Evolutionary conservation across 257 asterid species (phyloP), one percentile per base, ranked within the genome.

Genomic region (Rehmannia glutinosa): DNA sequence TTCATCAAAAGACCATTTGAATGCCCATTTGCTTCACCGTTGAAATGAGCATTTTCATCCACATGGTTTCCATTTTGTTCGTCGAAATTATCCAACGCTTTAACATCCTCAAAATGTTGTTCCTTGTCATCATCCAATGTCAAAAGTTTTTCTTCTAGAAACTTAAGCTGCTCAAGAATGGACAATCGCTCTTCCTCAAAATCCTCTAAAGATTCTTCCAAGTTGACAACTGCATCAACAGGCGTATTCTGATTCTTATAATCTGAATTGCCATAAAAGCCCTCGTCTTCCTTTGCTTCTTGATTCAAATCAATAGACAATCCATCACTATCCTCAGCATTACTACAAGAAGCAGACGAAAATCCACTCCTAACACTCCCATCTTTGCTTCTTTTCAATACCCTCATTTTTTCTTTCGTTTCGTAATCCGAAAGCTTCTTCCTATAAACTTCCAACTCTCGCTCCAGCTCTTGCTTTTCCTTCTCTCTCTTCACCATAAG

Each of bases 401-500:
- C 19, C 81, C 86, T 76, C 66, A 74, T 12, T 76, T 75, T 90
- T 42, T 88, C 97, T 66, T 62, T 90, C 8, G 78, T 63, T 58
- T 90, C 97, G 52, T 84, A 86, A 16, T 90, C 95, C 54, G 77
- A 58, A 39, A 87, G 61, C 81, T 80, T 90, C 83, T 81, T 87
- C 78, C 94, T 82, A 42, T 77, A 84, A 0, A 66, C 71, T 72
- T 88, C 97, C 42, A 94, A 66, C 81, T 84, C 97, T 66, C 73
- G 86, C 77, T 91, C 97, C 33, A 91, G 75, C 74, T 88, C 97
- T 23, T 83, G 87, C 23, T 91, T 94, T 50, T 94, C 99, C 85
- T 76, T 91, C 83, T 91, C 99, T 60, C 97, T 81, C 80, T 87
- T 94, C 67, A 88, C 83, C 97, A 94, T 87, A 27, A 94, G 90